A percentile compares a stretch with the other conserved stretches of the same genome.
phyloP scores from a whole-genome alignment of 352 stramenopile genomes.

The Paralagenidium karlingii region DNA sequence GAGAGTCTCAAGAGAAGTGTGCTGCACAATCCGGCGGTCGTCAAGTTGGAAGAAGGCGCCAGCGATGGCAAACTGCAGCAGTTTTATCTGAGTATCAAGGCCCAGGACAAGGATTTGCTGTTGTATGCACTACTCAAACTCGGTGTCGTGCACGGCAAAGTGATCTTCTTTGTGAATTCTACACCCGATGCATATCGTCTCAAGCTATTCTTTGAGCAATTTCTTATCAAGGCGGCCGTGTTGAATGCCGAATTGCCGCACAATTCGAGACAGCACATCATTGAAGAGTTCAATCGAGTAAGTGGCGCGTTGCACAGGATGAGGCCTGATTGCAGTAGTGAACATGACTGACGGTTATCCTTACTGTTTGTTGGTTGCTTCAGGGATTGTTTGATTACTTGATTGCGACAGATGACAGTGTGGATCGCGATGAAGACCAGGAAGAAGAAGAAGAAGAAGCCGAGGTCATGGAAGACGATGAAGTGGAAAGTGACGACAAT shows the following conservation, averaged over 20 bases:
- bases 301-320: background rate
- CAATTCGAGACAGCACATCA: constrained; percentile 96
- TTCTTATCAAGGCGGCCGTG: constrained; percentile 97
- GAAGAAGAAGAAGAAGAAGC: constrained; percentile 51
- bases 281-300: constrained; percentile 90
- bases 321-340: background rate
- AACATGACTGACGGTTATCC: too few relatives aligned
- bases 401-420: constrained; percentile 96
- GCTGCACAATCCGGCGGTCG: constrained; percentile 93
- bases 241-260: constrained; percentile 97
- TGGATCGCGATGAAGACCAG: constrained; percentile 74
- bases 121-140: constrained; percentile 98
- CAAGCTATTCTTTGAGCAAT: constrained; percentile 99
- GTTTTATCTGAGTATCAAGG: constrained; percentile 88
- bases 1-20: constrained; percentile 95
- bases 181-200: constrained; percentile 90
- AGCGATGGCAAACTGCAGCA: constrained; percentile 89
- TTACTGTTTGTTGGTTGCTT: too few relatives aligned
- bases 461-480: constrained; percentile 49
- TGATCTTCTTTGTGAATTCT: constrained; percentile 99
- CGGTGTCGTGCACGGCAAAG: constrained; percentile 93
- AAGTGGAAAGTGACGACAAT: constrained; percentile 34
- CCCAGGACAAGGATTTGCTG: constrained; percentile 93
- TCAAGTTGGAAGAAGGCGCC: constrained; percentile 92
- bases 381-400: constrained; percentile 99